Evolutionary conservation across 345 rosid species (phyloP), one percentile per base, ranked within the genome.

Genomic region (Populus euphratica): DNA sequence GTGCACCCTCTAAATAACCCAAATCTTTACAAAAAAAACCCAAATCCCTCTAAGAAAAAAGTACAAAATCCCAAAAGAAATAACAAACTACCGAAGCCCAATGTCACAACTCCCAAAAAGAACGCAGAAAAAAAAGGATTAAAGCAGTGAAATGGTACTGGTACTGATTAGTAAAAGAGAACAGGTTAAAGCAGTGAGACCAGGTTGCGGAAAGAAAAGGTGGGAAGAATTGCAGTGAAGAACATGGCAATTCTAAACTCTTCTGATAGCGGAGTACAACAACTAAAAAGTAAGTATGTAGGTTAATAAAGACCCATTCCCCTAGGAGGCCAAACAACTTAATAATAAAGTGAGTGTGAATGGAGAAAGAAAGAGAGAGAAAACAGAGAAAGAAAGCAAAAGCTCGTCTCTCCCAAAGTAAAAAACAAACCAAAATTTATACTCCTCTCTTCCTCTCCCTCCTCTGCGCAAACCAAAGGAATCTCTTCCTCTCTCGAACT

Each of bases 11-110:
- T 21, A 81, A 75, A 65, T 41, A 41, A 41, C 44, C 44, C 44
- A 41, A 41, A 41, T 41, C 44, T 41, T 33, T 4, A 33, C 35
- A 33, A 33, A 33, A 33, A 31, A 33, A 33, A 72, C 77, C 77
- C 86, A 79, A 82, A 87, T 81, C 85, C 62, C 77, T 76, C 74
- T 10, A 33, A 67, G 70, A 68, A 78, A 80, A 67, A 39, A 72
- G 59, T 47, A 73, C 52, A 78, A 82, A 69, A 75, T 75, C 80
- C 69, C 70, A 63, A 65, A 72, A 39, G 54, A 31, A 54, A 68
- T 14, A 59, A n/a, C 62, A 56, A 59, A n/a, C 5, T 27, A 62
- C 65, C 49, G 61, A 52, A 78, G 69, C 72, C 72, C 73, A 73
- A 66, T 68, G 47, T n/a, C 78, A 54, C 62, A 73, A 72, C 64